Evolutionary conservation across 2,329 filamentous ascomycete genomes (phyloP), one percentile per base, ranked within the genome.

Genomic region (Grosmannia clavigera): DNA sequence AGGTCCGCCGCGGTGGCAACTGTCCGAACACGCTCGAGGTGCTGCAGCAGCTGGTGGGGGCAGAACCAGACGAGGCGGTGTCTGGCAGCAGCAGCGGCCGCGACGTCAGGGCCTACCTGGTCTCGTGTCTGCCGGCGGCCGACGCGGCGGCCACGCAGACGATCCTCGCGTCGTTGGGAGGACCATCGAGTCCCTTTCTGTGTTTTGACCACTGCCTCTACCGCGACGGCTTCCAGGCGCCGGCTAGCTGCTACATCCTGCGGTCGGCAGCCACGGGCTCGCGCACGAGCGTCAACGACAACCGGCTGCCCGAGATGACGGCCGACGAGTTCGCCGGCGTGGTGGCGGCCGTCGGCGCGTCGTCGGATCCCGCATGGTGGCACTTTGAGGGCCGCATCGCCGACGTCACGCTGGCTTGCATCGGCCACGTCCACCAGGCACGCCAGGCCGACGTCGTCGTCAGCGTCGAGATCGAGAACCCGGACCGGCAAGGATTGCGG

Each of bases 381-480:
- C 87, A 90, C 73, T 90, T 89, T 65, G 86, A 90, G 76, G 87
- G 87, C 62, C 81, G 86, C 59, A 81, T 82, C 60, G 83, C 84
- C 48, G 78, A 81, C 53, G 81, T 82, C 55, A 83, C 79, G 31
- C 71, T 82, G 27, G 68, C 75, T 51, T 88, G 84, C 70, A 82
- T 89, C 59, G 74, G 68, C 51, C 72, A 81, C 66, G 68, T 88
- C 64, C 80, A 50, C 12, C 46, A 35, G 14, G 14, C 11, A 14
- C 55, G n/a, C 25, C 10, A 11, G 25, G 33, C 43, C 81, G 57
- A 67, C 67, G 31, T 76, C 55, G 76, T 67, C 55, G 74, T 90
- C 67, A 90, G 86, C 69, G 82, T 90, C 59, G 87, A 90, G 70
- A 74, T 87, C 51, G 87, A 90, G 72, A 90, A 88, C 68, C 86